Base-by-base conservation (phyloP, 805 yeast species). In the Barnettozyma salicaria region DNA sequence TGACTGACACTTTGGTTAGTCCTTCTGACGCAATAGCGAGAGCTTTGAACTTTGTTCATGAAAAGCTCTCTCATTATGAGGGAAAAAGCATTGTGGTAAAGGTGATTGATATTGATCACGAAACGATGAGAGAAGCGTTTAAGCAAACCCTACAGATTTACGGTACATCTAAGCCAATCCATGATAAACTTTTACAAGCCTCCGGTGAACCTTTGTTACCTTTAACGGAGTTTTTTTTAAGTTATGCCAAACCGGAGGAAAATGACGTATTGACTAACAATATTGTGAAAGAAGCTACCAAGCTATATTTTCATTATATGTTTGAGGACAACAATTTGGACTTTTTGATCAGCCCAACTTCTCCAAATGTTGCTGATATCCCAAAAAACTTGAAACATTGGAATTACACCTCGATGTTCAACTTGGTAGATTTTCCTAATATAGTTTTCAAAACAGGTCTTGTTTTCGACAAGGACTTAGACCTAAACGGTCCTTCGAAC, bases 331-430 rank as follows among this genome's bases (percentile, higher is more conserved):
- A 75, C 50, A 68, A 70, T 33, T 63, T 81, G 30, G 90, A 83
- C 52, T 74, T 81, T 55, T 69, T 83, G 42, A 59, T 83, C 32
- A 68, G 79, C 39, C 89, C 90, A 37, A 68, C 78, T 7, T 74
- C 75, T 54, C 72, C 74, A 40, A 80, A 80, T 47, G 82, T 80
- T 36, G 86, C 90, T 5, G 86, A 87, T 17, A 67, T 69, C 31
- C 74, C 81, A 29, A 75, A 72, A 36, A 68, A 72, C 44, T 70
- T 82, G 6, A 74, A 68, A 53, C 80, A 80, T 59, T 84, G 92
- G 89, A 80, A 86, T 13, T 84, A 84, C 66, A 79, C 89, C 9
- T 64, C 88, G 4, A 68, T 80, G 50, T 84, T 74, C 71, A 83
- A 83, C 59, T 50, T 82, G 42, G 59, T 81, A 42, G 92, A 83